A percentile compares a stretch with the other conserved stretches of the same genome.
phyloP scores from a whole-genome alignment of 2,329 filamentous ascomycete genomes.

The Arthrobotrys sphaeroides region DNA sequence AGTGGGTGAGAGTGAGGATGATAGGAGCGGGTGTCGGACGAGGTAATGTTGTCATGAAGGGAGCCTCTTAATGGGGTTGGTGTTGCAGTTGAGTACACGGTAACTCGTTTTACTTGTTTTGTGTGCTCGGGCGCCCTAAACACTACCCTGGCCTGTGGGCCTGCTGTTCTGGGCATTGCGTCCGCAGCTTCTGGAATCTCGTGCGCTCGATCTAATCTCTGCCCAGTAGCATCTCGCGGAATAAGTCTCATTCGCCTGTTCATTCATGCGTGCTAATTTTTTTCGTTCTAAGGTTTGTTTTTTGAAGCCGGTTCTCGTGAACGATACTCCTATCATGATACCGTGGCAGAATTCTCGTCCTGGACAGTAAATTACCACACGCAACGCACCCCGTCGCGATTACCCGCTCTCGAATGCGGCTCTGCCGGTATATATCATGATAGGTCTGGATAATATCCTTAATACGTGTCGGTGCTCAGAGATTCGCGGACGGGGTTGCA shows the following conservation, averaged over 20 bases:
- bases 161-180: constrained; percentile 25
- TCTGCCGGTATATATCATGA: no score
- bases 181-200: constrained; percentile 20
- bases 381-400: background rate
- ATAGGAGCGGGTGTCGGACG: constrained; percentile 22
- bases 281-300: background rate
- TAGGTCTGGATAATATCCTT: no score
- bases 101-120: constrained; percentile 54
- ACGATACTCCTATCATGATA: constrained; percentile 1
- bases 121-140: constrained; percentile 43
- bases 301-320: background rate
- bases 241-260: background rate
- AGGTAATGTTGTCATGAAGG: constrained; percentile 49
- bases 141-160: constrained; percentile 5
- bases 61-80: constrained; percentile 39
- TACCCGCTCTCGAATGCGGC: background rate
- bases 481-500: no score
- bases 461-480: no score
- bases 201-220: constrained; percentile 13
- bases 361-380: background rate
- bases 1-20: background rate
- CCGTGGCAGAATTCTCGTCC: background rate
- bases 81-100: constrained; percentile 54
- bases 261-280: no score
- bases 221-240: constrained; percentile 13